These are phyloP conservation scores for Aspergillus mulundensis DNA, from an alignment of 495 filamentous ascomycete genomes.

Conservation along the genomic window DNA sequence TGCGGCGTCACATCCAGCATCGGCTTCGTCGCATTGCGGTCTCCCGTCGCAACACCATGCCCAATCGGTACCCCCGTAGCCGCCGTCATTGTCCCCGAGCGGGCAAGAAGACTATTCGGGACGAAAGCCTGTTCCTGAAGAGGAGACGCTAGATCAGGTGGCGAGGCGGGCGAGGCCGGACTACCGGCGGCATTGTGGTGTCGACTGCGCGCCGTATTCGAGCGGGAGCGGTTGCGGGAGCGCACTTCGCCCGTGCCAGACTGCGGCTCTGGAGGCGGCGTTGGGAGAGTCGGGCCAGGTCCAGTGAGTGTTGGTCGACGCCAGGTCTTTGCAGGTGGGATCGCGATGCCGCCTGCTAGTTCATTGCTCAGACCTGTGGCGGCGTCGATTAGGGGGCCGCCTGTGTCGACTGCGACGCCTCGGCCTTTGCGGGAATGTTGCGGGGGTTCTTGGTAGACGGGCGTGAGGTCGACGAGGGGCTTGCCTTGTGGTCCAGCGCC, in stretches of 20 bases:
- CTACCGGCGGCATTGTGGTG: conserved; percentile 7
- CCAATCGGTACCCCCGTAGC: conserved; percentile 33
- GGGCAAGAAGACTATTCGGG: conserved; percentile 38
- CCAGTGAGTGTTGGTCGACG: conserved; percentile 26
- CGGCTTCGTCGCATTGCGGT: conserved; percentile 47
- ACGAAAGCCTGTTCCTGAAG: conserved; percentile 23
- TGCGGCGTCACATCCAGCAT: conserved; percentile 52
- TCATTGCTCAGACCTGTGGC: conserved; percentile 52
- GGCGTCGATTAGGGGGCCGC: conserved; percentile 60
- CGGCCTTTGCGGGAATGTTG: conserved; percentile 66
- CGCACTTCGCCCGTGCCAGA: conserved; percentile 14
- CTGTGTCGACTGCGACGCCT: conserved; percentile 58
- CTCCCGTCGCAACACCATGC: conserved; percentile 51
- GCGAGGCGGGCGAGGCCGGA: conserved; percentile 13
- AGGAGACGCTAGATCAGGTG: conserved; percentile 9
- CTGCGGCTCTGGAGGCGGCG: conserved; percentile 12
- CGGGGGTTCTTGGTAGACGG: conserved; percentile 68
- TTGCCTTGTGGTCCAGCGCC: conserved; percentile 26
- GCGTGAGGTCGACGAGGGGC: conserved; percentile 73
- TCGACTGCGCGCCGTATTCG: conserved; percentile 28
- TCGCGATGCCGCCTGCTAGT: conserved; percentile 35
- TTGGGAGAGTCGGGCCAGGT: background rate
- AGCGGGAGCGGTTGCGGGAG: conserved; percentile 28
- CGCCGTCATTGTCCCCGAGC: conserved; percentile 10
- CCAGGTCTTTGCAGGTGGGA: conserved; percentile 54